Percentiles rank a stretch among this genome's conserved stretches.
These are phyloP conservation scores for Bocquillonia castaneifolia DNA, from an alignment of 441 rosid species.

Conservation along the genomic window DNA sequence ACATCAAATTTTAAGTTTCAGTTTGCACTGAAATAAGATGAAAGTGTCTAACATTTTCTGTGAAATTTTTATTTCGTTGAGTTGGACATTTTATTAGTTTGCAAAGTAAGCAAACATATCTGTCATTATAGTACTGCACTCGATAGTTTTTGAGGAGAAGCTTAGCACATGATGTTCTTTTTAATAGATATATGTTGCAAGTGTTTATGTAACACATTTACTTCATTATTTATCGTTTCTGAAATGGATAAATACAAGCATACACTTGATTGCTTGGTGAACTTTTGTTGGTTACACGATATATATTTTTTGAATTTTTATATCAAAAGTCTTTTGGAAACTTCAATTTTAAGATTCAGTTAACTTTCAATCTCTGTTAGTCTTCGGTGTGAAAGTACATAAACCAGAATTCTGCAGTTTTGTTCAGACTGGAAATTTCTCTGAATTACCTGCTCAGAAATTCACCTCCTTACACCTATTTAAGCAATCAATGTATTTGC, in stretches of 20 bases:
- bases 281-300: background rate
- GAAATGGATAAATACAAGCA: no score
- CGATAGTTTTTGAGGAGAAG: no score
- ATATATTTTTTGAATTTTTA: background rate
- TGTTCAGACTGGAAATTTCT: background rate
- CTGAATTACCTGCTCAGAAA: no score
- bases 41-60: no score
- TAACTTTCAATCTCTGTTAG: background rate
- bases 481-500: constrained; percentile 8
- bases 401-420: background rate
- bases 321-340: background rate
- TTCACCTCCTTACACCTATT: background rate
- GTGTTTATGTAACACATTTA: background rate
- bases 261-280: no score
- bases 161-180: no score
- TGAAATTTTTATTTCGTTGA: no score
- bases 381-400: background rate
- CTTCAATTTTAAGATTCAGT: background rate
- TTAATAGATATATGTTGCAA: no score
- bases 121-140: no score
- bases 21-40: background rate
- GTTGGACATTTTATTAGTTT: no score
- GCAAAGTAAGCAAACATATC: no score
- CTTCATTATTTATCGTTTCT: background rate
- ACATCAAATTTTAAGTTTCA: background rate